Evolutionary conservation across 2,329 filamentous ascomycete species (phyloP).

Genomic region (Rhynchosporium agropyri): DNA sequence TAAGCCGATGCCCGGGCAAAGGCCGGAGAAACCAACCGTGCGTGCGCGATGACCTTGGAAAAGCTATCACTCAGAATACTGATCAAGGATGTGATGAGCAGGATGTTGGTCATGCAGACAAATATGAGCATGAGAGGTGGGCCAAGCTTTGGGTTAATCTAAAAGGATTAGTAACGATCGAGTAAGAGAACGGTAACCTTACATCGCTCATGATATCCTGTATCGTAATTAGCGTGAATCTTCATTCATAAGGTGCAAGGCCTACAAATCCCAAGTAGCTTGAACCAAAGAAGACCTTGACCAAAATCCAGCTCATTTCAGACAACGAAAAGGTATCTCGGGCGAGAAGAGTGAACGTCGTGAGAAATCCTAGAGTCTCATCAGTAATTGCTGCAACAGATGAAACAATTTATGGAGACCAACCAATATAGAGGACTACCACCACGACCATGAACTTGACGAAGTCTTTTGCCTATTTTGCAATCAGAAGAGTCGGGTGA

Average conservation of each 20-base stretch:
- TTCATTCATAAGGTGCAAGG: constrained; percentile 24
- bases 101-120: constrained; percentile 74
- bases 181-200: constrained; percentile 27
- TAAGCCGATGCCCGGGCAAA: background rate
- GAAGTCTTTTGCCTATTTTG: constrained; percentile 74
- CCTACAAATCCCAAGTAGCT: constrained; percentile 72
- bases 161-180: constrained; percentile 41
- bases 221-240: background rate
- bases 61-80: constrained; percentile 79
- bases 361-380: constrained; percentile 66
- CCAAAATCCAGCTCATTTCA: constrained; percentile 75
- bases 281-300: constrained; percentile 80
- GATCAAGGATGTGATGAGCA: constrained; percentile 77
- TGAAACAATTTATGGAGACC: constrained; percentile 21
- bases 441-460: constrained; percentile 81
- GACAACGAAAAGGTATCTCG: constrained; percentile 65
- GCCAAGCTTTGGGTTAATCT: constrained; percentile 38
- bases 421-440: constrained; percentile 77
- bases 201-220: constrained; percentile 63
- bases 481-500: constrained; percentile 22
- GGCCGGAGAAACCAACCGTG: constrained; percentile 36
- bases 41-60: constrained; percentile 58
- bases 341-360: constrained; percentile 80
- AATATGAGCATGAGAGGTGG: constrained; percentile 57
- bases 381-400: background rate